phyloP scores from a whole-genome alignment of 495 filamentous ascomycete species.

The Penicillium riverlandense region DNA sequence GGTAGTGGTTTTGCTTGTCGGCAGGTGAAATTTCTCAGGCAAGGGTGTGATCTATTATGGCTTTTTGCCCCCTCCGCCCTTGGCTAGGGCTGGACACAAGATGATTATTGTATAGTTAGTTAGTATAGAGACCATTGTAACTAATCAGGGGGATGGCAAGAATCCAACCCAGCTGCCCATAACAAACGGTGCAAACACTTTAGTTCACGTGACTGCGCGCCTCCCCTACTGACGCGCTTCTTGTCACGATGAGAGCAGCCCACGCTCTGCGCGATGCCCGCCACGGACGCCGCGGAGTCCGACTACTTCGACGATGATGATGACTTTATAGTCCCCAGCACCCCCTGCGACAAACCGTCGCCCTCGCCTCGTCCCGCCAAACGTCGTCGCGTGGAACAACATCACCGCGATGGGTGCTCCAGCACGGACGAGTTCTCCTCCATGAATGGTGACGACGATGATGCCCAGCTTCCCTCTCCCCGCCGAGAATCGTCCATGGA shows the following conservation, averaged over 20 bases:
- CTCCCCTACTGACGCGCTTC: not conserved
- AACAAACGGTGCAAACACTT: not conserved
- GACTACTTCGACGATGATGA: constrained; percentile 20
- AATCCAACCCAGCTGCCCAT: not conserved
- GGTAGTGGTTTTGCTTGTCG: not conserved
- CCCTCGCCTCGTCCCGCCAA: constrained; percentile 25
- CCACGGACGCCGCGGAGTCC: constrained; percentile 11
- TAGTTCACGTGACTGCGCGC: constrained; percentile 4
- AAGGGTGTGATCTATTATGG: constrained; percentile 1
- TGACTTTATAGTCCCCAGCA: constrained; percentile 24
- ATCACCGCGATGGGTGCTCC: constrained; percentile 1
- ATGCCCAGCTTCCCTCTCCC: constrained; percentile 9
- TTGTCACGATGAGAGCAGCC: not conserved
- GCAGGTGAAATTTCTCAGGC: too few species aligned
- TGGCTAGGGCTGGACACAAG: too few species aligned
- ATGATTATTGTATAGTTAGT: too few species aligned
- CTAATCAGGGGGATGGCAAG: too few species aligned
- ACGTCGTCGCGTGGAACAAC: constrained; percentile 24
- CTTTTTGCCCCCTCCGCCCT: too few species aligned
- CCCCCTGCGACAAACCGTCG: constrained; percentile 4
- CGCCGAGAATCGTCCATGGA: constrained; percentile 8
- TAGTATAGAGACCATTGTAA: too few species aligned
- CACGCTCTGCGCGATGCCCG: constrained; percentile 8
- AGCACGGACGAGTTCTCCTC: constrained; percentile 15
- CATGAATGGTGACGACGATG: constrained; percentile 5